Conservation (phyloP, 2,329 filamentous ascomycete species). For the Neopestalotiopsis clavispora region DNA sequence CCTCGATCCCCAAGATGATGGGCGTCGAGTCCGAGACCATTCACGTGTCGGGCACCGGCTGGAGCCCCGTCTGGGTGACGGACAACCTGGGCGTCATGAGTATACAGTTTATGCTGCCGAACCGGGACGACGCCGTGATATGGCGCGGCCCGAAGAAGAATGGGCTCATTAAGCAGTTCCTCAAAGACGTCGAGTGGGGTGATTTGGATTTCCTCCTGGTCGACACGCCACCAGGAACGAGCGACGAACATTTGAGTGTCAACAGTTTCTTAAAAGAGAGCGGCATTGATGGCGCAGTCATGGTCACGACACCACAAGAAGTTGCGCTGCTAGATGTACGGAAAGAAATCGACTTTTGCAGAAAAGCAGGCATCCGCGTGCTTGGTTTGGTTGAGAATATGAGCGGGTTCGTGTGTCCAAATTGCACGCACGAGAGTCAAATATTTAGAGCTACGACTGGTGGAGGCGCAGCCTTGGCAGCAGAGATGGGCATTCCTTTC, state of each 20-base stretch:
- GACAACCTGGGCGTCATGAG: conserved; percentile 97
- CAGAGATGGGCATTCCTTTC: conserved; percentile 88
- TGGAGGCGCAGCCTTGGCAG: conserved; percentile 78
- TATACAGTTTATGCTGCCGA: conserved; percentile 97
- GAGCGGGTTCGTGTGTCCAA: conserved; percentile 95
- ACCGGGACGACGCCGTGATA: conserved; percentile 92
- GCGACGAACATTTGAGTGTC: conserved; percentile 92
- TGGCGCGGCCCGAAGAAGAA: conserved; percentile 99
- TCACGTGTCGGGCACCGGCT: conserved; percentile 85
- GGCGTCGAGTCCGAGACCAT: conserved; percentile 93
- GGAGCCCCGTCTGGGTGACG: conserved; percentile 93
- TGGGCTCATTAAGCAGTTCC: conserved; percentile 94
- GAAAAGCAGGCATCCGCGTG: conserved; percentile 88
- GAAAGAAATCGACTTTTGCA: conserved; percentile 97
- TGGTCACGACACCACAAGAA: conserved; percentile 95
- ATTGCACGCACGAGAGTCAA: conserved; percentile 79
- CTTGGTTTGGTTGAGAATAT: conserved; percentile 97
- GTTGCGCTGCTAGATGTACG: conserved; percentile 89
- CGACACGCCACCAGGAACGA: conserved; percentile 94
- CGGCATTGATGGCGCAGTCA: conserved; percentile 89
- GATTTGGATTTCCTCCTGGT: conserved; percentile 91
- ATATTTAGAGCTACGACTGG: conserved; percentile 94
- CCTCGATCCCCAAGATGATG: conserved; percentile 98
- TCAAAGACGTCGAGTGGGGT: conserved; percentile 98
- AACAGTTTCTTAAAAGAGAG: conserved; percentile 90